Conservation (phyloP, 2,329 filamentous ascomycete species). For the Fusarium equiseti region DNA sequence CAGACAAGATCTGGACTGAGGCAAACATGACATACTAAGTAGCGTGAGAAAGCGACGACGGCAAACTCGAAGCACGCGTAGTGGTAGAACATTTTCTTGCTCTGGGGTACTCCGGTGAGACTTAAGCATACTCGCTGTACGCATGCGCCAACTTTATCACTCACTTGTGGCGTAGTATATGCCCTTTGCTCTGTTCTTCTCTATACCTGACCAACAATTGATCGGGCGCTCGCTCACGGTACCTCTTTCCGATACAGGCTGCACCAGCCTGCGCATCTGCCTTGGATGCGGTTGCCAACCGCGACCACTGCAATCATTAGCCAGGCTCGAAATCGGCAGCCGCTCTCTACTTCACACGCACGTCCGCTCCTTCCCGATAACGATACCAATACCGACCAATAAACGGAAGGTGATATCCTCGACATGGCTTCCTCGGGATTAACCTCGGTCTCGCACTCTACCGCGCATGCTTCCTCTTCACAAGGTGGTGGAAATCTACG, state of each 20-base stretch:
- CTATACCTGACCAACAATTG: neutral
- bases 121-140: neutral
- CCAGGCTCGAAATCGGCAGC: conserved; percentile 23
- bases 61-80: conserved; percentile 25
- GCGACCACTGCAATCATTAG: conserved; percentile 34
- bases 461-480: conserved; percentile 28
- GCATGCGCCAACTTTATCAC: neutral
- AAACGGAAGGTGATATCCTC: conserved; percentile 30
- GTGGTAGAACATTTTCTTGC: conserved; percentile 22
- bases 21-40: conserved; percentile 46
- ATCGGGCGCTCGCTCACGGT: conserved; percentile 4
- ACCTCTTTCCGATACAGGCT: conserved; percentile 36
- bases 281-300: conserved; percentile 46
- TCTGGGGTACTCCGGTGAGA: neutral
- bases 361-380: neutral
- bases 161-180: conserved; percentile 14
- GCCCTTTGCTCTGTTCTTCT: conserved; percentile 6
- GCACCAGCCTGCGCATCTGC: conserved; percentile 40
- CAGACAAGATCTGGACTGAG: conserved; percentile 16
- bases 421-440: conserved; percentile 45
- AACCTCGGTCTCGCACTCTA: conserved; percentile 38
- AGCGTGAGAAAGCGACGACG: conserved; percentile 35
- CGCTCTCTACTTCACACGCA: conserved; percentile 22
- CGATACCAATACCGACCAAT: conserved; percentile 18
- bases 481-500: conserved; percentile 49